A percentile compares a stretch with the other conserved stretches of the same genome.
Evolutionary conservation across 2,329 filamentous ascomycete genomes (phyloP).

Genomic region (Amphichorda felina): DNA sequence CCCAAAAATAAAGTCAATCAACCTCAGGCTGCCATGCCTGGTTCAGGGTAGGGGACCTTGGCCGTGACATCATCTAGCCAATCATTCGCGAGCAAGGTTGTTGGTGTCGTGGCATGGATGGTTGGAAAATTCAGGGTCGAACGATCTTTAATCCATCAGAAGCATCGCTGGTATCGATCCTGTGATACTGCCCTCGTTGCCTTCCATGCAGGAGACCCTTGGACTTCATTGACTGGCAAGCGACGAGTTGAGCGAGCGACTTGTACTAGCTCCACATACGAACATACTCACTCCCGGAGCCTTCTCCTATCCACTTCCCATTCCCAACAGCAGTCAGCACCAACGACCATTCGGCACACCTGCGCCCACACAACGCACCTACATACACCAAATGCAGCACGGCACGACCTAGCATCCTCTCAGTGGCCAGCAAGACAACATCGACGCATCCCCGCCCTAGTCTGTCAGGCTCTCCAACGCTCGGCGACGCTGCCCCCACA

Average conservation of each 20-base stretch:
- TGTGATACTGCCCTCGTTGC: neutral
- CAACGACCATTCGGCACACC: neutral
- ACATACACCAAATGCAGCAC: conserved; percentile 1
- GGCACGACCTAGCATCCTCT: conserved; percentile 1
- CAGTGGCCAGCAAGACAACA: neutral
- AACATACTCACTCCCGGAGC: too few relatives aligned
- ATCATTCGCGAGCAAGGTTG: too few relatives aligned
- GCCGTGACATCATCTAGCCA: conserved; percentile 1
- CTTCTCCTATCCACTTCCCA: too few relatives aligned
- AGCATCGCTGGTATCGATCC: too few relatives aligned
- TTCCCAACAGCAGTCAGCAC: too few relatives aligned
- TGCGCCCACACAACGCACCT: neutral
- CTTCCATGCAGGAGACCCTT: neutral
- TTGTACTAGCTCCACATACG: neutral
- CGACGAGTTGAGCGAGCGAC: neutral
- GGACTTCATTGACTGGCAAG: neutral
- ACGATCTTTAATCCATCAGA: neutral
- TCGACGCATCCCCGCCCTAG: conserved; percentile 9
- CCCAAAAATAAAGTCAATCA: too few relatives aligned
- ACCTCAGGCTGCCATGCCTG: too few relatives aligned
- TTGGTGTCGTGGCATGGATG: neutral
- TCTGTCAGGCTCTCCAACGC: conserved; percentile 3
- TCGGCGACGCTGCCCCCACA: neutral
- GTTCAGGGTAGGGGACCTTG: too few relatives aligned
- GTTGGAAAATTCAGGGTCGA: conserved; percentile 2